Percentiles rank a stretch among this genome's conserved stretches.
Conservation (phyloP, 2,329 filamentous ascomycete species). For the Ceratocystiopsis sp. region DNA sequence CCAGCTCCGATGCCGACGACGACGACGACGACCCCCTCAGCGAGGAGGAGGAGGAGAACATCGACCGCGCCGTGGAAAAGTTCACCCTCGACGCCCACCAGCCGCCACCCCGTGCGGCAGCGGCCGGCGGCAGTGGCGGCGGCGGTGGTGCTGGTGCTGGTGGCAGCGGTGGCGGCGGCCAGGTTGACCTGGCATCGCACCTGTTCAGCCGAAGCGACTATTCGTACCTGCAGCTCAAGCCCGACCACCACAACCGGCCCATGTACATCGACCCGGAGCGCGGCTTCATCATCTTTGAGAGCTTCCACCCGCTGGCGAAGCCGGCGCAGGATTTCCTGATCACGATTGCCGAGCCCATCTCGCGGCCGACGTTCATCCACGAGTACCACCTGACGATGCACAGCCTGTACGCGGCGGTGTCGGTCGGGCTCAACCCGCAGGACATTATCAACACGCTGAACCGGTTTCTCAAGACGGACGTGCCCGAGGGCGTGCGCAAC, state of each 20-base stretch:
- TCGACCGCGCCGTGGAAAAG: conserved; percentile 41
- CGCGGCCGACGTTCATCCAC: conserved; percentile 77
- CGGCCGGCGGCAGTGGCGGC: no score
- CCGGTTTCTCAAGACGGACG: conserved; percentile 70
- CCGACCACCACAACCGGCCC: conserved; percentile 76
- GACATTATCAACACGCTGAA: conserved; percentile 87
- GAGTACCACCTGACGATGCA: conserved; percentile 87
- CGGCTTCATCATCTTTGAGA: conserved; percentile 81
- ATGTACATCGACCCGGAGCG: conserved; percentile 84
- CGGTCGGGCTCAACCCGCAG: conserved; percentile 73
- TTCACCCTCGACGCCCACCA: conserved; percentile 33
- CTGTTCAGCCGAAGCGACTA: conserved; percentile 42
- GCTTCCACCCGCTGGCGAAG: conserved; percentile 73
- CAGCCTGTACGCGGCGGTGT: conserved; percentile 88
- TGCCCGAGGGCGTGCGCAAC: conserved; percentile 62
- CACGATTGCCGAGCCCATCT: conserved; percentile 85
- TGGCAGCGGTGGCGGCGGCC: background rate
- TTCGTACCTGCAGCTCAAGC: conserved; percentile 65
- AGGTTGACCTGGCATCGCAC: conserved; percentile 15
- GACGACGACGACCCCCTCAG: conserved; percentile 34
- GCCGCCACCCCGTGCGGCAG: background rate
- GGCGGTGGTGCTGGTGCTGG: no score
- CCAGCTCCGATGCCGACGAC: conserved; percentile 34
- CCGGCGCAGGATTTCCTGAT: conserved; percentile 90
- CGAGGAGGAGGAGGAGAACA: conserved; percentile 34